Evolutionary conservation across 345 rosid species (phyloP).

Genomic region (Trapa bicornis): DNA sequence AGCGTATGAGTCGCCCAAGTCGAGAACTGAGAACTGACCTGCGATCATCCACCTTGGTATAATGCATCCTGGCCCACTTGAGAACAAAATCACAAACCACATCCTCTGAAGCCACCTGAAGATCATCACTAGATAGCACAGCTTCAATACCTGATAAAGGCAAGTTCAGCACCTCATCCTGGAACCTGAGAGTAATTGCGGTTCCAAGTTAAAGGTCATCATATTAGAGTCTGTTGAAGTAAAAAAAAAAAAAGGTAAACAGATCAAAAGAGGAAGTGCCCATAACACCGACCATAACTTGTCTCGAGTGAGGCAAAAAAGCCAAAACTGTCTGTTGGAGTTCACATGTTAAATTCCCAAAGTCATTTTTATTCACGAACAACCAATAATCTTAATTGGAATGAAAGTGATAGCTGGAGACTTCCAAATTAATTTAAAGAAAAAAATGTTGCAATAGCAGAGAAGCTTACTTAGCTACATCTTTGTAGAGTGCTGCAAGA

Average conservation of each 20-base stretch:
- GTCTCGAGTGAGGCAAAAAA: background rate
- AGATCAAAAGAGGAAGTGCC: background rate
- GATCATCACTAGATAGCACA: constrained; percentile 54
- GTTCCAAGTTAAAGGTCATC: background rate
- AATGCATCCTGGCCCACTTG: constrained; percentile 61
- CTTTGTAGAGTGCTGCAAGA: constrained; percentile 48
- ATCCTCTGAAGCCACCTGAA: constrained; percentile 63
- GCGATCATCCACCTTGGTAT: constrained; percentile 52
- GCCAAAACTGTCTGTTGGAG: background rate
- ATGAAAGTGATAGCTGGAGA: background rate
- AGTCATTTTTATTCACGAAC: background rate
- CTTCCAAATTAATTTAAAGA: background rate
- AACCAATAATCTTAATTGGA: background rate
- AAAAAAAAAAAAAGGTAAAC: background rate
- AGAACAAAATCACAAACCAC: constrained; percentile 52
- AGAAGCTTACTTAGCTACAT: constrained; percentile 38
- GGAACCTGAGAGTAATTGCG: constrained; percentile 30
- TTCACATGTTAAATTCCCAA: background rate
- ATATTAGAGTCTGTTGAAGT: background rate
- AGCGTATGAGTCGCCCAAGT: constrained; percentile 57
- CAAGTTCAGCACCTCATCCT: constrained; percentile 55
- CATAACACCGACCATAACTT: background rate
- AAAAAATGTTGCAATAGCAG: background rate
- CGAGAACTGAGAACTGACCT: constrained; percentile 38
- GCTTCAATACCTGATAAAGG: constrained; percentile 74